Evolutionary conservation across 345 rosid genomes (phyloP).

Genomic region (Rubroshorea leprosula): DNA sequence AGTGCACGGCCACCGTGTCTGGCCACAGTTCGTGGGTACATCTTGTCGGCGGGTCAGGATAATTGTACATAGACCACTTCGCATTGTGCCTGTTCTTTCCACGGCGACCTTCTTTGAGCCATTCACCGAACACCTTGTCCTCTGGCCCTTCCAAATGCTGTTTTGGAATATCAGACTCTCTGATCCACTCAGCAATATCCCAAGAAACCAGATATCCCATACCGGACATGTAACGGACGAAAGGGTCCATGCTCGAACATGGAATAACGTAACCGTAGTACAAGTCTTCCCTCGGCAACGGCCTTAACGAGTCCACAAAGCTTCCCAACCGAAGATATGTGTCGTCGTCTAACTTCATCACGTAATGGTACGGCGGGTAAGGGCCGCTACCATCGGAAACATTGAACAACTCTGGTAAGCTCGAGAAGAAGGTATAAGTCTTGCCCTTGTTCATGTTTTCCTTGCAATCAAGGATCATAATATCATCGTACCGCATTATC

Average conservation of each 20-base stretch:
- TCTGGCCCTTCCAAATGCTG: conserved; percentile 68
- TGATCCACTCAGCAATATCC: conserved; percentile 86
- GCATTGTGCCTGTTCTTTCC: conserved; percentile 65
- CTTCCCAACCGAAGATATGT: conserved; percentile 49
- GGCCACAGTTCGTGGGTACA: conserved; percentile 88
- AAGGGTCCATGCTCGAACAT: conserved; percentile 84
- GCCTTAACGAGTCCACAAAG: conserved; percentile 51
- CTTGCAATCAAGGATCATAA: conserved; percentile 64
- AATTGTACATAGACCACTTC: conserved; percentile 87
- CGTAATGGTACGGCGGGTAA: conserved; percentile 77
- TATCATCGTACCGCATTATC: conserved; percentile 80
- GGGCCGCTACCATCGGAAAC: conserved; percentile 26
- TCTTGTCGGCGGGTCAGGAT: conserved; percentile 46
- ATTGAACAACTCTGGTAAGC: conserved; percentile 55
- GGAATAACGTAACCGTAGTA: conserved; percentile 85
- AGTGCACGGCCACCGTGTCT: conserved; percentile 65
- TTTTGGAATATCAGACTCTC: conserved; percentile 60
- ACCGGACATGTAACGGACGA: conserved; percentile 78
- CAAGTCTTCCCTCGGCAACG: conserved; percentile 67
- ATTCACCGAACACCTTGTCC: conserved; percentile 62
- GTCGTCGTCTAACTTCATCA: conserved; percentile 81
- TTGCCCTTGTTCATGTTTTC: conserved; percentile 94
- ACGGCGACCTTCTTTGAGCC: conserved; percentile 63
- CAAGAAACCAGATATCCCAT: conserved; percentile 87
- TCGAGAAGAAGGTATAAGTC: conserved; percentile 73